Percentiles rank a stretch among this genome's conserved stretches.
These are phyloP conservation scores for Apiospora phragmitis DNA, from an alignment of 2,329 filamentous ascomycete species.

Conservation along the genomic window DNA sequence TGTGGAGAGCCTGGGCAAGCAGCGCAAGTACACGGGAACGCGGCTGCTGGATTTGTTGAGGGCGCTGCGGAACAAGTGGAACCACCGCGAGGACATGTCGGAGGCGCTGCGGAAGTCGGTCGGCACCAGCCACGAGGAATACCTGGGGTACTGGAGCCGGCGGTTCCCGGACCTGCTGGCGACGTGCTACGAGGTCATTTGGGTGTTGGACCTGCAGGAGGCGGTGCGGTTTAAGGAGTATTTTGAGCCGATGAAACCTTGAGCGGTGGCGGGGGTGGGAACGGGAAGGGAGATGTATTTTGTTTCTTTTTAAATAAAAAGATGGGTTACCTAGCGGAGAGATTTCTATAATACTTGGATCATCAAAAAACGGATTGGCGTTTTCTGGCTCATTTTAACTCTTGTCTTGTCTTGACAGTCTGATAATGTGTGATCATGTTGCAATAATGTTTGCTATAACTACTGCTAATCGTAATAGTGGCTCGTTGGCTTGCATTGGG, in stretches of 20 bases:
- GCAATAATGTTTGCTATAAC: background rate
- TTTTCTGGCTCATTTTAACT: background rate
- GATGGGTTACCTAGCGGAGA: background rate
- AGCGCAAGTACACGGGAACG: slow-evolving; percentile 88
- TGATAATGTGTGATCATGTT: background rate
- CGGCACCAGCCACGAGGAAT: slow-evolving; percentile 75
- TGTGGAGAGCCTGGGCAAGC: slow-evolving; percentile 86
- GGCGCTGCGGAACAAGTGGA: slow-evolving; percentile 91
- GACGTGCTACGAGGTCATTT: slow-evolving; percentile 74
- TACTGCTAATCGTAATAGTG: no score
- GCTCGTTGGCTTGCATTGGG: no score
- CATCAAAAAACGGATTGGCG: no score
- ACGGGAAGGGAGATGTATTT: no score
- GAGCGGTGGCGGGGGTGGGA: background rate
- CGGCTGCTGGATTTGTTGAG: slow-evolving; percentile 83
- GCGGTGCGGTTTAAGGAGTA: slow-evolving; percentile 72
- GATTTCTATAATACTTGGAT: background rate
- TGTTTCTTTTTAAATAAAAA: background rate
- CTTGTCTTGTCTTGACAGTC: background rate
- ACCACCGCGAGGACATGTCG: slow-evolving; percentile 96
- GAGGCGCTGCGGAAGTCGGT: slow-evolving; percentile 71
- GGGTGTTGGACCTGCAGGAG: slow-evolving; percentile 62
- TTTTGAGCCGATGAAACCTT: slow-evolving; percentile 41
- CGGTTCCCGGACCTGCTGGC: slow-evolving; percentile 79
- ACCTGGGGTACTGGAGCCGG: slow-evolving; percentile 79